phyloP scores from a whole-genome alignment of 371 early-diverging fungal species.

The Syncephalastrum monosporum region DNA sequence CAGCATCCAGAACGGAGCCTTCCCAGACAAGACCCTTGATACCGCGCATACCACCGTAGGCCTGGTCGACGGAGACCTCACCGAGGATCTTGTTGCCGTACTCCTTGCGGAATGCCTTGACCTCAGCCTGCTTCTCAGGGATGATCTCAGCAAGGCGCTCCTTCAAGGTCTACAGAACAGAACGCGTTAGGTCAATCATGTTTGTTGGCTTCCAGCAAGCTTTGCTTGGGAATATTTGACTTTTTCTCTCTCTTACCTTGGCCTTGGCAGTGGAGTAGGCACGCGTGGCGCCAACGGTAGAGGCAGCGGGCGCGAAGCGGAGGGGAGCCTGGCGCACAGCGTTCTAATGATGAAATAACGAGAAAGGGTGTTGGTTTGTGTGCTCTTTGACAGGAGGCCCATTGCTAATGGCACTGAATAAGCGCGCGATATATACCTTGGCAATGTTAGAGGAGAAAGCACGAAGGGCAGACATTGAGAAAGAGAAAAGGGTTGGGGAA shows the following conservation, averaged over 20 bases:
- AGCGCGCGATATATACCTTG: constrained; percentile 23
- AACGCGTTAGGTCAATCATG: neutral
- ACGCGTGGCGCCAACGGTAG: constrained; percentile 22
- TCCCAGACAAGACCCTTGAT: constrained; percentile 99
- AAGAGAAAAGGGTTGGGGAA: constrained; percentile 15
- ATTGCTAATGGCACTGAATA: neutral
- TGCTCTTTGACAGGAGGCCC: neutral
- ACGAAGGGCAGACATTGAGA: constrained; percentile 47
- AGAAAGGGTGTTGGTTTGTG: constrained; percentile 7
- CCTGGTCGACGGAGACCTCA: constrained; percentile 96
- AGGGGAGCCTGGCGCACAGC: constrained; percentile 33
- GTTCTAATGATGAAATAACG: constrained; percentile 15
- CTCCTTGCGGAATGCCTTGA: constrained; percentile 90
- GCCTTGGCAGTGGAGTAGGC: constrained; percentile 39
- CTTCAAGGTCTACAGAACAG: constrained; percentile 70
- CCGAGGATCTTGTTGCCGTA: constrained; percentile 90
- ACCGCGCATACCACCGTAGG: constrained; percentile 98
- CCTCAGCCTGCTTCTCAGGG: constrained; percentile 92
- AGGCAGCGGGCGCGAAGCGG: constrained; percentile 40
- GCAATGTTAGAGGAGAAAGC: constrained; percentile 37
- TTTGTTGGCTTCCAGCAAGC: neutral
- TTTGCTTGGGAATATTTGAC: neutral
- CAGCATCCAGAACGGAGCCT: constrained; percentile 95
- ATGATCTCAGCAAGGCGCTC: constrained; percentile 91
- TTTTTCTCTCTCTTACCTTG: constrained; percentile 29